Conservation (phyloP, 805 yeast species). For the Barnettozyma populi region DNA sequence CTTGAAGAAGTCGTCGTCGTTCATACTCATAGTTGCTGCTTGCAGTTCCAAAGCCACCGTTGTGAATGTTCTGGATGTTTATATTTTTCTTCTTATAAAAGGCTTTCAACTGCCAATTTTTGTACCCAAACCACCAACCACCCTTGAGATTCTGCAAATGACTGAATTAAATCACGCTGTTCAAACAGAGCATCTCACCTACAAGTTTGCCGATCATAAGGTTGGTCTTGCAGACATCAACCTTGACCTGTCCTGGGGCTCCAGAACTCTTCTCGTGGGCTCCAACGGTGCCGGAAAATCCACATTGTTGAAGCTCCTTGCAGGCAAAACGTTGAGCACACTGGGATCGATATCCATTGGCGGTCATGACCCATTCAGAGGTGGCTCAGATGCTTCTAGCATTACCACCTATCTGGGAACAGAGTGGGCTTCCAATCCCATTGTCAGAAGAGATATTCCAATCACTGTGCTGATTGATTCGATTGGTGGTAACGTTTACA, state of each 20-base stretch:
- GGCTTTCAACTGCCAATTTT: neutral
- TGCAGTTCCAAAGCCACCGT: neutral
- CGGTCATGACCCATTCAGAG: constrained; percentile 85
- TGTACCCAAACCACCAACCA: neutral
- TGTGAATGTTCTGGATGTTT: neutral
- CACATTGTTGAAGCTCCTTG: constrained; percentile 74
- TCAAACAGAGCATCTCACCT: constrained; percentile 57
- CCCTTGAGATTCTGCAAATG: neutral
- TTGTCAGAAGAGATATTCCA: constrained; percentile 87
- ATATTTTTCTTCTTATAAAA: neutral
- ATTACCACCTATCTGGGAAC: constrained; percentile 84
- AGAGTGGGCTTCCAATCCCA: constrained; percentile 93
- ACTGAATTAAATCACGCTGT: constrained; percentile 39
- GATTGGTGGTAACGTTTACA: constrained; percentile 69
- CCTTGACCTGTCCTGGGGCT: constrained; percentile 58
- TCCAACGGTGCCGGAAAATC: constrained; percentile 98
- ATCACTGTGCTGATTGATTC: constrained; percentile 73
- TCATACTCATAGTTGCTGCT: constrained; percentile 6
- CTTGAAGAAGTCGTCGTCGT: constrained; percentile 22
- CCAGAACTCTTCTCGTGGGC: constrained; percentile 77
- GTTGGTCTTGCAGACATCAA: constrained; percentile 66
- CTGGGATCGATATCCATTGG: constrained; percentile 67
- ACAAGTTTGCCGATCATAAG: constrained; percentile 55
- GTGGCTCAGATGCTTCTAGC: constrained; percentile 38
- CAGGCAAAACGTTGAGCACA: constrained; percentile 85